A percentile compares a stretch with the other conserved stretches of the same genome.
Conservation (phyloP, 805 yeast genomes). For the Monosporozyma unispora region DNA sequence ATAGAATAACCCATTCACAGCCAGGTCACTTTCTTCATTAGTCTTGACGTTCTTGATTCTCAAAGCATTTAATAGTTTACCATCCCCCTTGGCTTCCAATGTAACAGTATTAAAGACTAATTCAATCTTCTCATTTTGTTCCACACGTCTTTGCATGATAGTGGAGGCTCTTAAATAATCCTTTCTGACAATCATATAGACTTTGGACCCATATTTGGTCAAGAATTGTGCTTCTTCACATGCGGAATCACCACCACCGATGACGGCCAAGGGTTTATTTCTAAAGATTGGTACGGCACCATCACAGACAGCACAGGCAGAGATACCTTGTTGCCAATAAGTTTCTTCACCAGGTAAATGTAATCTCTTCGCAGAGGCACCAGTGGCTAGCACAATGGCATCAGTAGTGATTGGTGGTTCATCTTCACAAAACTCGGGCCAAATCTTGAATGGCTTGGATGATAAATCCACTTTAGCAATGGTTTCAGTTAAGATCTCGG, state of each 20-base stretch:
- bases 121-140: conserved; percentile 79
- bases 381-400: conserved; percentile 89
- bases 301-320: conserved; percentile 99
- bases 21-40: conserved; percentile 56
- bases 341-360: conserved; percentile 91
- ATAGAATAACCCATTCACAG: conserved; percentile 87
- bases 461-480: conserved; percentile 86
- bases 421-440: conserved; percentile 95
- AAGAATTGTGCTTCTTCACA: conserved; percentile 97
- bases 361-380: conserved; percentile 96
- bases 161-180: conserved; percentile 90
- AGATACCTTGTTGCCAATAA: conserved; percentile 98
- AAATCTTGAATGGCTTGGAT: conserved; percentile 84
- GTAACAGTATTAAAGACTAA: conserved; percentile 80
- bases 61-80: conserved; percentile 63
- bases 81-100: conserved; percentile 88
- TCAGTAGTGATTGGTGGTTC: conserved; percentile 86
- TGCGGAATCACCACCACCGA: conserved; percentile 99
- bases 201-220: conserved; percentile 97
- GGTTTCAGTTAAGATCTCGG: conserved; percentile 92
- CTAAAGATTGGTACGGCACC: conserved; percentile 99
- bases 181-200: conserved; percentile 85
- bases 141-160: conserved; percentile 92
- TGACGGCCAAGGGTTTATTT: conserved; percentile 93
- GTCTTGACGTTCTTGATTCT: conserved; percentile 64